Evolutionary conservation across 805 yeast genomes (phyloP).

Genomic region (Candida anglica): DNA sequence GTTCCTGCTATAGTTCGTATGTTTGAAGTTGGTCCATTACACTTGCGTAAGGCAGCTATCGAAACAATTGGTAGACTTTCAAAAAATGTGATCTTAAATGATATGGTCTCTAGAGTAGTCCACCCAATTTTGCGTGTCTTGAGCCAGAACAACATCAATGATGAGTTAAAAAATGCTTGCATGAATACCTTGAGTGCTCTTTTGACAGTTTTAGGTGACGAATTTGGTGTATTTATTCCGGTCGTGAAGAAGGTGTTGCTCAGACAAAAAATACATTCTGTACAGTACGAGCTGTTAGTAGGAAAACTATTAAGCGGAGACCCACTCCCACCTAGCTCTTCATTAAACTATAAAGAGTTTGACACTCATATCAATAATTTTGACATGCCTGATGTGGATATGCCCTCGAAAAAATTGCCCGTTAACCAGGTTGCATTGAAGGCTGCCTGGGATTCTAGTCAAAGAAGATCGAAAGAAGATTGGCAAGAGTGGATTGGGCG

Average conservation of each 20-base stretch:
- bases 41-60: slow-evolving; percentile 68
- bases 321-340: slow-evolving; percentile 74
- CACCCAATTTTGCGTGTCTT: slow-evolving; percentile 81
- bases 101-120: slow-evolving; percentile 85
- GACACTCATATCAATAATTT: slow-evolving; percentile 33
- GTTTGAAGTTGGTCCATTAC: slow-evolving; percentile 66
- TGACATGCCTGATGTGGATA: slow-evolving; percentile 60
- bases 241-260: slow-evolving; percentile 65
- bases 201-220: slow-evolving; percentile 76
- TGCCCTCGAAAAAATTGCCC: slow-evolving; percentile 71
- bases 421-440: slow-evolving; percentile 61
- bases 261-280: slow-evolving; percentile 61
- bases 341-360: slow-evolving; percentile 57
- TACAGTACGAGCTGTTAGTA: slow-evolving; percentile 77
- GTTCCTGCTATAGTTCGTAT: slow-evolving; percentile 82
- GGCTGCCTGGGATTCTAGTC: slow-evolving; percentile 88
- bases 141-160: slow-evolving; percentile 26
- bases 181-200: slow-evolving; percentile 79
- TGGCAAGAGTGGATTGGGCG: slow-evolving; percentile 98
- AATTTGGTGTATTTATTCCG: slow-evolving; percentile 83
- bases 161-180: slow-evolving; percentile 60
- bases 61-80: slow-evolving; percentile 81
- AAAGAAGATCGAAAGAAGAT: slow-evolving; percentile 85
- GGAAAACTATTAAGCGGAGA: slow-evolving; percentile 77
- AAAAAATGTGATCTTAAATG: slow-evolving; percentile 66